phyloP scores from a whole-genome alignment of 2,329 filamentous ascomycete genomes.

The Bretziella fagacearum region DNA sequence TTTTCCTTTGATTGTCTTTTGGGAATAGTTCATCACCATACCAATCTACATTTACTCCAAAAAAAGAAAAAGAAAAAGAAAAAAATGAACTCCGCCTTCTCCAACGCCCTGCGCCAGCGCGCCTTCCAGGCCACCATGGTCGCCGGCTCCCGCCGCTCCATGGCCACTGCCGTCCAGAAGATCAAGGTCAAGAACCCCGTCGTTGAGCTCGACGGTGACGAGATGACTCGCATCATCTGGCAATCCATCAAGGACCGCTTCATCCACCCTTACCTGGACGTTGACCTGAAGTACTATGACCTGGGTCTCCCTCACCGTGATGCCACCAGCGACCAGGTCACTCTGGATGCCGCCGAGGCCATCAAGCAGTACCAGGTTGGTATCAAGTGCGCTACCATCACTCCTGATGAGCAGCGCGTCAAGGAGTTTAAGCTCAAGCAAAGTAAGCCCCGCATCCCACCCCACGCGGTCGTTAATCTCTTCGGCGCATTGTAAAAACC shows the following conservation, averaged over 20 bases:
- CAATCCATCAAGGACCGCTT: constrained; percentile 98
- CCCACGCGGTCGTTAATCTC: too few relatives aligned
- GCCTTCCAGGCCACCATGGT: constrained; percentile 14
- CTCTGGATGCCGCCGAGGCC: constrained; percentile 81
- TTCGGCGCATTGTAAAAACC: not conserved
- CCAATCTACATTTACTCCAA: too few relatives aligned
- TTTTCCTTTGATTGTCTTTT: not conserved
- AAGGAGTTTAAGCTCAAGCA: constrained; percentile 98
- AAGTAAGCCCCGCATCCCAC: constrained; percentile 52
- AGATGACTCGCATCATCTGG: constrained; percentile 99
- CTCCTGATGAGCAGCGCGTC: constrained; percentile 87
- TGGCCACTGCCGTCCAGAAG: constrained; percentile 49
- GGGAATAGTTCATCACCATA: not conserved
- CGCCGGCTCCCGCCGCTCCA: constrained; percentile 25
- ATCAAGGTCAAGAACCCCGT: constrained; percentile 99
- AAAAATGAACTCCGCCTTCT: constrained; percentile 12
- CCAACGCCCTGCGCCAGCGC: constrained; percentile 14
- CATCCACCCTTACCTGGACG: constrained; percentile 87
- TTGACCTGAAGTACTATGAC: constrained; percentile 98
- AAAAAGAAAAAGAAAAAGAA: too few relatives aligned
- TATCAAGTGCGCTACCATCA: constrained; percentile 99
- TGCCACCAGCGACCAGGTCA: constrained; percentile 91
- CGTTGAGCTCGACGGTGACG: constrained; percentile 85
- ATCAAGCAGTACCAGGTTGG: constrained; percentile 99
- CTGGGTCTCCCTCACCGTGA: constrained; percentile 88